Evolutionary conservation across 2,329 filamentous ascomycete genomes (phyloP), one percentile per base, ranked within the genome.

Genomic region (Clarireedia monteithiana): DNA sequence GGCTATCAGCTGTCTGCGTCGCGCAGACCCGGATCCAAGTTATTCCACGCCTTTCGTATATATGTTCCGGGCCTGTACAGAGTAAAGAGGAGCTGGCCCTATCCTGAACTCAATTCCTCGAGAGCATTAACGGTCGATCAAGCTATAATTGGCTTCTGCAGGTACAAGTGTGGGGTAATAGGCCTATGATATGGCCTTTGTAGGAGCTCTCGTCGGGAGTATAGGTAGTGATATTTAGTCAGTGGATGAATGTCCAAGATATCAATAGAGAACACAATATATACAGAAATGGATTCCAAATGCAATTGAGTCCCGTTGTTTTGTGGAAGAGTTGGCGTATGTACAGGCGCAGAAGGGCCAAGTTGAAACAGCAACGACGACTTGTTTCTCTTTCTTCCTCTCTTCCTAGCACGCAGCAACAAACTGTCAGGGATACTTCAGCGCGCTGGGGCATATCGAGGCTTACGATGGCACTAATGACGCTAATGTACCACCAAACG

Each of bases 161-260:
- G 61, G 61, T 59, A 63, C 60, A 57, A 58, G 59, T 58, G 61
- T 62, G 60, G 60, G 61, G 61, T 60, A 60, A 50, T 27, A 56
- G 50, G 57, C 52, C 30, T 57, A 46, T 59, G 54, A 39, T 15
- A 15, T 15, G 39, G n/a, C 50, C 52, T 36, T 50, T 48, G 27
- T 39, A 38, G 15, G 30, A 30, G 15, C 39, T 42, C 15, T 42
- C 39, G 15, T 17, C 9, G 6, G 39, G 17, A 42, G 15, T 20
- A 34, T 12, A 34, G 10, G 30, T 34, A 9, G 10, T 34, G 10
- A 12, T 34, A 34, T 34, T 34, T 34, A 34, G 14, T 34, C 30
- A 34, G 12, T 34, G 10, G 30, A 34, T 34, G 3, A 9, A 34
- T 34, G 34, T 50, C n/a, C 23, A n/a, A 42, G 17, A 42, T 15